Base-by-base conservation (phyloP, 2,329 filamentous ascomycete genomes). In the Fusarium annulatum region DNA sequence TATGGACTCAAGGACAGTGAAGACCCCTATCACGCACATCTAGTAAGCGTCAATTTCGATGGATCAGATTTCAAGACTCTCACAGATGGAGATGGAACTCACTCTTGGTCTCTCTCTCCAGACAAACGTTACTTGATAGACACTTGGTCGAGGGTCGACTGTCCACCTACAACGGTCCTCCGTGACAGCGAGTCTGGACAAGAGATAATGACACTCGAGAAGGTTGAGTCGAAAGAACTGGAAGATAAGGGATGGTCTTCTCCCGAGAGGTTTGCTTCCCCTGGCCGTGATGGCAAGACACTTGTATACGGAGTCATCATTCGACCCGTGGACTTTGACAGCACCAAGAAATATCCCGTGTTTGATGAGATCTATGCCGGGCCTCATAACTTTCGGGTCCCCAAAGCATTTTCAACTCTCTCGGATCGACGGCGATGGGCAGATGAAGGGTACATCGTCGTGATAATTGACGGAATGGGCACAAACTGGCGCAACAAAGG, bases 381-480 rank as follows among this genome's bases (percentile, higher is more conserved):
- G 2, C 80, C 76, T n/a, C 75, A 77, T 8, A 55, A 64, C 30
- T 77, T 76, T 57, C 75, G 72, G 45, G 77, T 73, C 0, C 73
- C 76, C 5, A 81, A 80, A 41, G 42, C 63, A 1, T 80, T 81
- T 46, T 67, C 62, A 11, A 21, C 64, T 18, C 60, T 77, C 11
- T 34, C 39, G 7, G 55, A 53, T 48, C 61, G 75, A 26, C 73
- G 73, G 23, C 49, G 73, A 36, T 73, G 74, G 70, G 79, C 80
- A 12, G 69, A 80, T n/a, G 64, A 77, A 21, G 79, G 80, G 26
- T 81, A 79, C 51, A 55, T 81, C 30, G 69, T 81, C 6, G 79
- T 81, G 9, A 70, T 74, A 11, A 38, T 78, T 12, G 80, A 81
- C 46, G 80, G 79, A 56, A 81, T 80, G 80, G 80, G 79, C 11